Evolutionary conservation across 73 alveolate species (phyloP).

Genomic region (Tetrahymena thermophila): DNA sequence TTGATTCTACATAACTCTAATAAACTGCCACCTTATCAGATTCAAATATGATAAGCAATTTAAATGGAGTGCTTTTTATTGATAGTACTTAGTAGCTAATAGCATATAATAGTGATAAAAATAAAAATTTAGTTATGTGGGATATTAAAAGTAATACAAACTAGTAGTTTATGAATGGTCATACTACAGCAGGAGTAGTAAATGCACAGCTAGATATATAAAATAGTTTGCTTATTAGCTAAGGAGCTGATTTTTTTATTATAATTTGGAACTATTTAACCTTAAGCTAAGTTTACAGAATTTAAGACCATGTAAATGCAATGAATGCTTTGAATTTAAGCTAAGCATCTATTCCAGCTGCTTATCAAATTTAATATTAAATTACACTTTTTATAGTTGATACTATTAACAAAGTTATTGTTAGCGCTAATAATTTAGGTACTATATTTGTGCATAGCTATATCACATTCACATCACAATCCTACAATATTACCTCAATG

Average conservation of each 20-base stretch:
- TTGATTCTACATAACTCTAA: not conserved
- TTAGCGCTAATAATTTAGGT: not conserved
- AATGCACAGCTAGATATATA: not conserved
- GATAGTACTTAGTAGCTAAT: not conserved
- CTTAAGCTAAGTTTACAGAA: not conserved
- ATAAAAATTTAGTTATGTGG: not conserved
- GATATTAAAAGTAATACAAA: not conserved
- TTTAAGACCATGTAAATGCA: not conserved
- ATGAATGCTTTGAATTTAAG: not conserved
- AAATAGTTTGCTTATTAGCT: not conserved
- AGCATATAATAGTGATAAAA: not conserved
- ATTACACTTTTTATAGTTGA: not conserved
- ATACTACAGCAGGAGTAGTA: not conserved
- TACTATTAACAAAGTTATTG: not conserved
- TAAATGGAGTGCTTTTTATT: not conserved
- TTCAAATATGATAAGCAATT: not conserved
- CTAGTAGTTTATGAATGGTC: not conserved
- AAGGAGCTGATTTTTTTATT: not conserved
- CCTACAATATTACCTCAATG: not conserved
- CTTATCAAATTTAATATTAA: not conserved
- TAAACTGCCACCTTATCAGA: not conserved
- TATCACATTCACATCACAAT: not conserved
- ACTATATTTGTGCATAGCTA: not conserved
- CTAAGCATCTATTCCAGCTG: not conserved
- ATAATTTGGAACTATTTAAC: not conserved